Conservation (phyloP, 2,329 filamentous ascomycete species). For the Pseudogymnoascus sp. region DNA sequence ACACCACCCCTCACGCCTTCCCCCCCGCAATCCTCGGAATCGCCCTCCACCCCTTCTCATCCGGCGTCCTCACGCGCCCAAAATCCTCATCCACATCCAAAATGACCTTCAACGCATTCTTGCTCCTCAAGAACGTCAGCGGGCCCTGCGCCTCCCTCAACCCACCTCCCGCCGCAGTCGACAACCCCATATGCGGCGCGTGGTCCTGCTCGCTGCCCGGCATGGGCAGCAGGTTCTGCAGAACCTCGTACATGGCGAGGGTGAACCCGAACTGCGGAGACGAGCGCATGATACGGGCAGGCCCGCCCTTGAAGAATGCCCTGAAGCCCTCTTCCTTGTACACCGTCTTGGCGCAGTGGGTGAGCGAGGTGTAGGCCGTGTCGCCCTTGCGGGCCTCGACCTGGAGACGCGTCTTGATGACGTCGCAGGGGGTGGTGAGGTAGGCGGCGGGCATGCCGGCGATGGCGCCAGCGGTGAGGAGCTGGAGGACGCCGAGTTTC, state of each 20-base stretch:
- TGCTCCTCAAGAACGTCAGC: slow-evolving; percentile 58
- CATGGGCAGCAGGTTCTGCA: slow-evolving; percentile 73
- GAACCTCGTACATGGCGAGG: slow-evolving; percentile 84
- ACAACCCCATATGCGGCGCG: slow-evolving; percentile 44
- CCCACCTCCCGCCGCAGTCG: slow-evolving; percentile 53
- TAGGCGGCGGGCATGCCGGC: slow-evolving; percentile 88
- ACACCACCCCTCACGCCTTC: background rate
- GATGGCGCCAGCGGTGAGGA: slow-evolving; percentile 90
- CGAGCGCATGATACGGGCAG: slow-evolving; percentile 86
- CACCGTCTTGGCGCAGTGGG: slow-evolving; percentile 77
- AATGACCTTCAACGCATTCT: slow-evolving; percentile 92
- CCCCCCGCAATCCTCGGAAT: slow-evolving; percentile 24
- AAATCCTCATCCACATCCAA: slow-evolving; percentile 92
- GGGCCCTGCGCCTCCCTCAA: slow-evolving; percentile 25
- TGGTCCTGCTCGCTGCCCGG: slow-evolving; percentile 54
- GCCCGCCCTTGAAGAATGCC: slow-evolving; percentile 98
- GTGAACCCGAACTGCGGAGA: slow-evolving; percentile 98
- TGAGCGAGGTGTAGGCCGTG: slow-evolving; percentile 73
- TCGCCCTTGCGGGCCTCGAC: slow-evolving; percentile 97
- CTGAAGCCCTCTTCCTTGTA: slow-evolving; percentile 85
- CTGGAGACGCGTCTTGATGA: slow-evolving; percentile 97
- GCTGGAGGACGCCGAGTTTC: slow-evolving; percentile 81
- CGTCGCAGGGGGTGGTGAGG: slow-evolving; percentile 92
- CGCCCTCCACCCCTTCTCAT: slow-evolving; percentile 22
- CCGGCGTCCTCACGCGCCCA: slow-evolving; percentile 40